Conservation (phyloP, 2,329 filamentous ascomycete species). For the Sordariomycetes sp. region DNA sequence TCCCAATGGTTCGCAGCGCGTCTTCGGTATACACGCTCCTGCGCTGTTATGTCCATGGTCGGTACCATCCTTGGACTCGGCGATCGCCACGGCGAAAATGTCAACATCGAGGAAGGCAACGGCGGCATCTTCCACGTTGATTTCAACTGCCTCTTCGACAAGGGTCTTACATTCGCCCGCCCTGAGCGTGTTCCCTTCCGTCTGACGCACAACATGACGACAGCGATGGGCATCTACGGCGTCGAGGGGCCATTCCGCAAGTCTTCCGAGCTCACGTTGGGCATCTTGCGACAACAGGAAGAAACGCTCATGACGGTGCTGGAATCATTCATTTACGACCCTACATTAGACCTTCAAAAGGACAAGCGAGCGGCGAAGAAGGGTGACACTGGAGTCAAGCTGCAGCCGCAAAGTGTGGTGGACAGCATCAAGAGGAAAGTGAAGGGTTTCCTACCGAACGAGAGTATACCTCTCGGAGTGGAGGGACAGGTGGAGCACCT, state of each 20-base stretch:
- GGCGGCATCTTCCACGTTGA: constrained; percentile 96
- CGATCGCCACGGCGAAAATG: constrained; percentile 94
- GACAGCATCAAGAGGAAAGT: constrained; percentile 86
- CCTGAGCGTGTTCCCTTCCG: constrained; percentile 94
- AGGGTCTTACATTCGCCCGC: constrained; percentile 89
- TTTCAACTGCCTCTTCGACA: constrained; percentile 99
- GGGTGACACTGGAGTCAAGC: constrained; percentile 32
- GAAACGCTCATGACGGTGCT: constrained; percentile 96
- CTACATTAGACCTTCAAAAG: constrained; percentile 80
- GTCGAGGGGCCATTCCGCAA: constrained; percentile 90
- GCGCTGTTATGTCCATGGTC: constrained; percentile 99
- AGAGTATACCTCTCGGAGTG: constrained; percentile 87
- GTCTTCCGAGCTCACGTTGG: constrained; percentile 80
- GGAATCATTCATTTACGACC: constrained; percentile 95
- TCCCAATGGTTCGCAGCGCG: constrained; percentile 86
- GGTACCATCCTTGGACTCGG: constrained; percentile 89
- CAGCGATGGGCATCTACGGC: constrained; percentile 91
- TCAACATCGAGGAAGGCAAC: constrained; percentile 86
- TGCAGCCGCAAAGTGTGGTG: constrained; percentile 65
- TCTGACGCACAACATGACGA: constrained; percentile 96
- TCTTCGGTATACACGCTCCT: constrained; percentile 82
- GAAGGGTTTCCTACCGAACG: constrained; percentile 70
- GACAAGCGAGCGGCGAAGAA: constrained; percentile 42
- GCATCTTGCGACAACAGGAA: constrained; percentile 78
- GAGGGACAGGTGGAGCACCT: constrained; percentile 97